Conservation (phyloP, 73 alveolate genomes). For the Paramecium sonneborni region DNA sequence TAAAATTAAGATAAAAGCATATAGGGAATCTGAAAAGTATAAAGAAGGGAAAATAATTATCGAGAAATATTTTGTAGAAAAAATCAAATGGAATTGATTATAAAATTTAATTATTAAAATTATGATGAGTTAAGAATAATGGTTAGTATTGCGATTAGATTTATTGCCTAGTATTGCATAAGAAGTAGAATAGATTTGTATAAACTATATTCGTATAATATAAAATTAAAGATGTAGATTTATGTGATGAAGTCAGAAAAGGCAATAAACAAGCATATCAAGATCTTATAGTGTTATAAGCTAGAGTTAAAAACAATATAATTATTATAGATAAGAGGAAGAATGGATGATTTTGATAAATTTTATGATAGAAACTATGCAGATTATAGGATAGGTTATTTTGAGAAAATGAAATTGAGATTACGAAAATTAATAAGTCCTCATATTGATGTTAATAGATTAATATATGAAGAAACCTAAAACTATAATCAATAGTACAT, state of each 20-base stretch:
- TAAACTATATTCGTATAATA: constrained; percentile 53
- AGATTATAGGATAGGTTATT: constrained; percentile 66
- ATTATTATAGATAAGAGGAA: constrained; percentile 55
- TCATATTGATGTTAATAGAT: constrained; percentile 64
- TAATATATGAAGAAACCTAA: constrained; percentile 61
- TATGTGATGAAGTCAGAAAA: constrained; percentile 59
- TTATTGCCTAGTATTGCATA: constrained; percentile 61
- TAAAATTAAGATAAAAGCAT: not conserved
- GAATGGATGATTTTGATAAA: constrained; percentile 66
- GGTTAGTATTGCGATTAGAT: constrained; percentile 49
- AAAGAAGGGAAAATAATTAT: constrained; percentile 34
- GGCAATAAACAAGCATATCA: constrained; percentile 59
- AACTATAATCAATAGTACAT: constrained; percentile 25
- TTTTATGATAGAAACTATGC: constrained; percentile 66
- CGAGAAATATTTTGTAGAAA: not conserved
- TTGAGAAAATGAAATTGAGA: constrained; percentile 67
- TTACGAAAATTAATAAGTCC: constrained; percentile 66
- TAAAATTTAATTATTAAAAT: constrained; percentile 1
- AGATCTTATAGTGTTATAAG: constrained; percentile 44
- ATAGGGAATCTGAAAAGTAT: not conserved
- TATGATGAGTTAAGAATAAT: not conserved
- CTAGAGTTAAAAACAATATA: constrained; percentile 36
- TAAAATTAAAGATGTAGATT: not conserved
- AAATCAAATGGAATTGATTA: not conserved
- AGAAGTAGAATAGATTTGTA: constrained; percentile 59